Conservation (phyloP, 768 basidiomycete genomes). For the Mycena galericulata region DNA sequence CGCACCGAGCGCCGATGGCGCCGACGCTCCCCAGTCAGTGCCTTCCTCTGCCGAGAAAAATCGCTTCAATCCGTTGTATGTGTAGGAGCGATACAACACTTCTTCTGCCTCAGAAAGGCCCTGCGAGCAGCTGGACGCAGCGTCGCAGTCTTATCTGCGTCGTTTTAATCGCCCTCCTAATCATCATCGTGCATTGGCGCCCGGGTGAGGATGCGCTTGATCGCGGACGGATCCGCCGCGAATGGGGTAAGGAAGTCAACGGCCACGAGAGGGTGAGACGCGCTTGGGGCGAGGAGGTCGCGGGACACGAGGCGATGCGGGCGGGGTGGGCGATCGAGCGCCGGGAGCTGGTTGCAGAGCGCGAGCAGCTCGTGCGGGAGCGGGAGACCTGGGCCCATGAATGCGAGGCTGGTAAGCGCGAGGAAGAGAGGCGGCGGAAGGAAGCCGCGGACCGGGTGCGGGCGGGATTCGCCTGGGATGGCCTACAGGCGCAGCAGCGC, state of each 20-base stretch:
- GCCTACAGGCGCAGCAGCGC: conserved; percentile 26
- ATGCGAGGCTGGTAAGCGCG: conserved; percentile 12
- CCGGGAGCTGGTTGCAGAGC: background rate
- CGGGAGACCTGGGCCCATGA: background rate
- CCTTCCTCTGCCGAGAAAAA: too few relatives aligned
- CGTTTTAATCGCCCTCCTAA: too few relatives aligned
- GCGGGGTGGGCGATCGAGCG: conserved; percentile 16
- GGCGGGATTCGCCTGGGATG: conserved; percentile 33
- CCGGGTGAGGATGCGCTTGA: background rate
- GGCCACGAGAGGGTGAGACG: background rate
- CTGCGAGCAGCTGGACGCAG: too few relatives aligned
- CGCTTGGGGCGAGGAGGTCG: conserved; percentile 4
- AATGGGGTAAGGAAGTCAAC: conserved; percentile 9
- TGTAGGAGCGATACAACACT: too few relatives aligned
- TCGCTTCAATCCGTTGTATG: too few relatives aligned
- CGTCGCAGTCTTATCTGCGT: too few relatives aligned
- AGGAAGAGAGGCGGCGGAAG: conserved; percentile 33
- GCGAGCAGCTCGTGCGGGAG: conserved; percentile 14
- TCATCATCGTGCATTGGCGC: background rate
- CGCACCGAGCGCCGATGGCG: too few relatives aligned
- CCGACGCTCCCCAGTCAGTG: too few relatives aligned
- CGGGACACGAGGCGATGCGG: conserved; percentile 4
- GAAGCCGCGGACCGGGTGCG: conserved; percentile 37
- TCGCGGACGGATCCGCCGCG: background rate
- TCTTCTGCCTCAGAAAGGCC: too few relatives aligned